A percentile compares a stretch with the other conserved stretches of the same genome.
These are phyloP conservation scores for Davidsoniella eucalypti DNA, from an alignment of 2,329 filamentous ascomycete genomes.

Conservation along the genomic window DNA sequence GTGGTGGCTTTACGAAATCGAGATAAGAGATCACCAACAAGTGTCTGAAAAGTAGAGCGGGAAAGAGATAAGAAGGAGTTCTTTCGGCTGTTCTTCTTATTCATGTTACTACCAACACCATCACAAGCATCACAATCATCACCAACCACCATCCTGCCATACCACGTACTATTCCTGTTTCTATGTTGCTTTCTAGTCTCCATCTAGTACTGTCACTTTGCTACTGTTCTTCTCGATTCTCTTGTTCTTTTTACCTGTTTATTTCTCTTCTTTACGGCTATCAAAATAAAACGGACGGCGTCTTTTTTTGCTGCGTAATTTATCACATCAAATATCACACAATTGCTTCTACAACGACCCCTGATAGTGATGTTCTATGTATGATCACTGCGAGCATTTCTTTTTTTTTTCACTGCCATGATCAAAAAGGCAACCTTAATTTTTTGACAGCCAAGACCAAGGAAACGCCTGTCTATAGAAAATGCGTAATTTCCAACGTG, in stretches of 20 bases:
- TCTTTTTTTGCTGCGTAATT: slow-evolving; percentile 5
- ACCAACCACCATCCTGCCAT: too few species aligned
- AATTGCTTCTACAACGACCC: too few species aligned
- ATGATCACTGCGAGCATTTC: not conserved
- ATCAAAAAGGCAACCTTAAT: not conserved
- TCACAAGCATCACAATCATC: not conserved
- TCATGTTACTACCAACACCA: not conserved
- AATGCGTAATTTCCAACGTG: too few species aligned
- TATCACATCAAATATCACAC: not conserved
- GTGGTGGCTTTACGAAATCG: slow-evolving; percentile 22
- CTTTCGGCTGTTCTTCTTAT: not conserved
- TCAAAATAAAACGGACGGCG: slow-evolving; percentile 9
- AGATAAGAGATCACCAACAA: slow-evolving; percentile 17
- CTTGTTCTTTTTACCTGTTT: not conserved
- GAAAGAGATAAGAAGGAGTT: not conserved
- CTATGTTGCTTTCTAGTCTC: not conserved
- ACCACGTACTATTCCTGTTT: slow-evolving; percentile 1
- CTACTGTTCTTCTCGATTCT: not conserved
- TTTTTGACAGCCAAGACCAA: not conserved
- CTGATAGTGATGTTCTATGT: too few species aligned
- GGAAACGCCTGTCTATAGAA: not conserved
- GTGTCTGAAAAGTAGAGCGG: too few species aligned
- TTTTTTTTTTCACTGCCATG: not conserved
- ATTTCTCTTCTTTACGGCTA: slow-evolving; percentile 5
- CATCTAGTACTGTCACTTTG: slow-evolving; percentile 1